Percentiles rank a stretch among this genome's conserved stretches.
Evolutionary conservation across 805 yeast genomes (phyloP).

Genomic region (Candida vaughaniae): DNA sequence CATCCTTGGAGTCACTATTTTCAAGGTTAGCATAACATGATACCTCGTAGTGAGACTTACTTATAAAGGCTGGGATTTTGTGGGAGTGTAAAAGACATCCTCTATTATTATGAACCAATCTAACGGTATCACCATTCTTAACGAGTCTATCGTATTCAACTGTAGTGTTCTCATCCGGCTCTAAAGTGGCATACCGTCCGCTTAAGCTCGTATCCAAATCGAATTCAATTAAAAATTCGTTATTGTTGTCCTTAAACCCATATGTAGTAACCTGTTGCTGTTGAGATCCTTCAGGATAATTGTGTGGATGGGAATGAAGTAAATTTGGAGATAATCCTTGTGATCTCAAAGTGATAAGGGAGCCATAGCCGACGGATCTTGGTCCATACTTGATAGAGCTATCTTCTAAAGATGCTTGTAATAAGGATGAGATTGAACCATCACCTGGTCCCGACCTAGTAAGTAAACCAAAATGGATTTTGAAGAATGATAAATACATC

Average conservation of each 20-base stretch:
- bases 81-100: constrained; percentile 84
- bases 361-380: constrained; percentile 60
- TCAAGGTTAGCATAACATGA: constrained; percentile 78
- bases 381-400: constrained; percentile 67
- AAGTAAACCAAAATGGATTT: constrained; percentile 74
- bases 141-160: constrained; percentile 33
- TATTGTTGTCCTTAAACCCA: constrained; percentile 84
- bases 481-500: constrained; percentile 72
- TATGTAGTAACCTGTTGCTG: constrained; percentile 96
- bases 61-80: constrained; percentile 69
- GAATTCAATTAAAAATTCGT: constrained; percentile 73
- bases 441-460: constrained; percentile 90
- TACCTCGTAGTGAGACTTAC: constrained; percentile 71
- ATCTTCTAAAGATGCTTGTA: constrained; percentile 82
- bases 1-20: constrained; percentile 77
- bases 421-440: constrained; percentile 82
- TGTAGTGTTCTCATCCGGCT: constrained; percentile 19
- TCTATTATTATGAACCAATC: constrained; percentile 70
- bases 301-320: constrained; percentile 83
- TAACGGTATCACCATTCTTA: constrained; percentile 62
- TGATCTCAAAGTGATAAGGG: constrained; percentile 62
- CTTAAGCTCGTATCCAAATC: constrained; percentile 42
- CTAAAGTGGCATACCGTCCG: constrained; percentile 31
- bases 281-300: constrained; percentile 86
- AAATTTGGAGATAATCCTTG: constrained; percentile 73